Evolutionary conservation across 179 eudicot species (phyloP).

Genomic region (Vitellaria paradoxa): DNA sequence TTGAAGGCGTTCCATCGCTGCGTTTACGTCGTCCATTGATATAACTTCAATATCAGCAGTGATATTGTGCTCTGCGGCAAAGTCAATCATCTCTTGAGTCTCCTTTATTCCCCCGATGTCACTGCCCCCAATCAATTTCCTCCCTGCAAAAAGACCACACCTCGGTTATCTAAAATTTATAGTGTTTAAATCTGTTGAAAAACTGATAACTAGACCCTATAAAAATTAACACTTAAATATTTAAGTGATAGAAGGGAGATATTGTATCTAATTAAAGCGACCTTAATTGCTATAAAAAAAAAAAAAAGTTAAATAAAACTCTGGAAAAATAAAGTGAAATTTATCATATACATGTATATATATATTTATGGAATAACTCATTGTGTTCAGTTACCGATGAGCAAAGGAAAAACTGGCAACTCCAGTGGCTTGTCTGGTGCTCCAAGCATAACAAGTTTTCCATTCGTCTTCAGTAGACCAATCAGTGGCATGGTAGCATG

Average conservation of each 20-base stretch:
- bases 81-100: constrained; percentile 20
- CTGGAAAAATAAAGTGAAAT: too few species aligned
- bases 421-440: constrained; percentile 42
- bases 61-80: constrained; percentile 17
- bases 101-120: constrained; percentile 15
- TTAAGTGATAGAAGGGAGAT: too few species aligned
- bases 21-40: constrained; percentile 17
- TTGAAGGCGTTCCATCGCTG: constrained; percentile 11
- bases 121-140: constrained; percentile 15
- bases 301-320: too few species aligned
- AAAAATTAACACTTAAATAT: too few species aligned
- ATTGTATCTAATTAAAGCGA: too few species aligned
- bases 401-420: constrained; percentile 30
- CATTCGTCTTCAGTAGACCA: constrained; percentile 30
- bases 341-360: too few species aligned
- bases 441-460: constrained; percentile 41
- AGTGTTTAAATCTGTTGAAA: too few species aligned
- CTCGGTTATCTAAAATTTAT: too few species aligned
- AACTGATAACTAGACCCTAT: too few species aligned
- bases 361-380: too few species aligned
- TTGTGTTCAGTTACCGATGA: constrained; percentile 23
- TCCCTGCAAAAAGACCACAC: too few species aligned
- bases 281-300: too few species aligned
- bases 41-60: constrained; percentile 12
- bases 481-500: constrained; percentile 36